Percentiles rank a stretch among this genome's conserved stretches.
Evolutionary conservation across 331 rosid genomes (phyloP).

Genomic region (Quercus tomentella): DNA sequence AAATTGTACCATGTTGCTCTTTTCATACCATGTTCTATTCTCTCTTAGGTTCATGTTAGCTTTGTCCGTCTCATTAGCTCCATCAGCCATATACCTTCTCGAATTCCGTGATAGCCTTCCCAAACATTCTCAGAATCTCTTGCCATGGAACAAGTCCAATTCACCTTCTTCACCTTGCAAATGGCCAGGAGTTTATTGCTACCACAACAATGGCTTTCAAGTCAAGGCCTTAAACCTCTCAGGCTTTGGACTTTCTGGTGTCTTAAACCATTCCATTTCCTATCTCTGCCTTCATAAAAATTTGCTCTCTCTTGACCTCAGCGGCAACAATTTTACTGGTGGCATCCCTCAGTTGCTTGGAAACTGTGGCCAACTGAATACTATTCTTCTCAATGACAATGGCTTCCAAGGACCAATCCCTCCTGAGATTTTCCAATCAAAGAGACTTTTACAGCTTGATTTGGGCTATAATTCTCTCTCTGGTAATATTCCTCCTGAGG

Average conservation of each 20-base stretch:
- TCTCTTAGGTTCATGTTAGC: neutral
- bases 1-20: neutral
- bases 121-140: slow-evolving; percentile 1
- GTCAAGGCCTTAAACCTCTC: slow-evolving; percentile 20
- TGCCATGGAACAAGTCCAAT: slow-evolving; percentile 4
- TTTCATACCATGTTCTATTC: neutral
- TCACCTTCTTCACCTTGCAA: slow-evolving; percentile 6
- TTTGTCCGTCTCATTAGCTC: slow-evolving; percentile 1
- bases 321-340: slow-evolving; percentile 21
- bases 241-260: slow-evolving; percentile 10
- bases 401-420: slow-evolving; percentile 12
- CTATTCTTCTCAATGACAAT: slow-evolving; percentile 20
- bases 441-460: slow-evolving; percentile 3
- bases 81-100: slow-evolving; percentile 8
- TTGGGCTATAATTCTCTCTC: slow-evolving; percentile 21
- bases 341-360: slow-evolving; percentile 8
- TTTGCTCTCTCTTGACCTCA: slow-evolving; percentile 19
- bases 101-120: slow-evolving; percentile 15
- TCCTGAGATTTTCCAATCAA: slow-evolving; percentile 8
- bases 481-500: slow-evolving; percentile 16
- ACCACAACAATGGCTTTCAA: slow-evolving; percentile 4
- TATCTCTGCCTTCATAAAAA: slow-evolving; percentile 4
- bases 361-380: slow-evolving; percentile 4
- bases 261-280: slow-evolving; percentile 12
- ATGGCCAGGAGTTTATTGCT: slow-evolving; percentile 19